phyloP scores from a whole-genome alignment of 139 green algal genomes.

The Haematococcus lacustris region DNA sequence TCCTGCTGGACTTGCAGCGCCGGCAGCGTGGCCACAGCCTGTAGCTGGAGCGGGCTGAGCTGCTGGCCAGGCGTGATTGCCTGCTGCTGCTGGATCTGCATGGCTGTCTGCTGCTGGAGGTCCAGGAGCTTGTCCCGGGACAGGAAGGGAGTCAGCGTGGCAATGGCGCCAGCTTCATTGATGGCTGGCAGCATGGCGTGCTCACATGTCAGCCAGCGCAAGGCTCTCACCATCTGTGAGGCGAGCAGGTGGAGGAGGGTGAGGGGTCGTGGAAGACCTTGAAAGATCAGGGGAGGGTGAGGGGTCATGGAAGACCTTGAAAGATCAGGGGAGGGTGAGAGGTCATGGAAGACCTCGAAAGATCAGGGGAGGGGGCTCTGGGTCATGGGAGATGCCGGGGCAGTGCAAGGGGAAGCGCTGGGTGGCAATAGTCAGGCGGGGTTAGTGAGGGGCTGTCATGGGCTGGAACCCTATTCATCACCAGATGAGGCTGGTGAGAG shows the following conservation, averaged over 20 bases:
- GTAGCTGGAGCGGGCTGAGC: too few species aligned
- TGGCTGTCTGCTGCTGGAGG: too few species aligned
- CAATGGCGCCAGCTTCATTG: constrained; percentile 52
- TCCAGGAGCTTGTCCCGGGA: neutral
- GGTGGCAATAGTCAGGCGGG: too few species aligned
- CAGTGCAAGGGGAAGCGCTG: neutral
- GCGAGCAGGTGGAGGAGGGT: neutral
- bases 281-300: neutral
- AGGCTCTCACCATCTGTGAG: constrained; percentile 23
- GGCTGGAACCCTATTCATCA: too few species aligned
- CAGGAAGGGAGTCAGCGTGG: constrained; percentile 48
- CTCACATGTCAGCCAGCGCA: constrained; percentile 42
- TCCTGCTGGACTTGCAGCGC: constrained; percentile 41
- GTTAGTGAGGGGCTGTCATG: too few species aligned
- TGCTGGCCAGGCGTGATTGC: too few species aligned
- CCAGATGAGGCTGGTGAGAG: too few species aligned
- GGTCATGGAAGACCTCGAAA: neutral
- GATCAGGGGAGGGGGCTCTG: too few species aligned
- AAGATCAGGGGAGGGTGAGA: too few species aligned
- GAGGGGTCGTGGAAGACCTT: too few species aligned
- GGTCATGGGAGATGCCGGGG: neutral
- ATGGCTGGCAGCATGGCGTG: constrained; percentile 30
- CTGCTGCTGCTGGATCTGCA: neutral
- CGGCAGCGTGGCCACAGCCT: neutral
- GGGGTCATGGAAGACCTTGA: neutral